Percentiles rank a stretch among this genome's conserved stretches.
These are phyloP conservation scores for Colletotrichum sp. DNA, from an alignment of 2,329 filamentous ascomycete genomes.

Conservation along the genomic window DNA sequence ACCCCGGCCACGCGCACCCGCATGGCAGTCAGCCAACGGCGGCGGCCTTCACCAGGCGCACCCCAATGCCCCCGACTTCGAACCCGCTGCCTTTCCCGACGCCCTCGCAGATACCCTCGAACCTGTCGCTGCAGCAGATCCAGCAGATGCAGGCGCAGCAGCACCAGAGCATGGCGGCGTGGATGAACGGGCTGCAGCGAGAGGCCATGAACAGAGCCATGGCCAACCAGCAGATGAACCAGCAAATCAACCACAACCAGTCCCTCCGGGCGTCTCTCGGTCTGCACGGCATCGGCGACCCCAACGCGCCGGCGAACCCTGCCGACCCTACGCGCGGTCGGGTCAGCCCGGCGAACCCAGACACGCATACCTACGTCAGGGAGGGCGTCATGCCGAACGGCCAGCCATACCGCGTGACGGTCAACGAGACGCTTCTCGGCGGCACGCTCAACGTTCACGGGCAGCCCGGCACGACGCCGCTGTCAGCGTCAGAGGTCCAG, in stretches of 20 bases:
- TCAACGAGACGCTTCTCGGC: slow-evolving; percentile 20
- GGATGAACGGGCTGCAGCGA: slow-evolving; percentile 51
- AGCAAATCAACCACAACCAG: slow-evolving; percentile 50
- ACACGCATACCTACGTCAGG: slow-evolving; percentile 17
- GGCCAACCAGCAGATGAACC: slow-evolving; percentile 46
- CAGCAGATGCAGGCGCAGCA: slow-evolving; percentile 31
- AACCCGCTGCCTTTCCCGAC: slow-evolving; percentile 34
- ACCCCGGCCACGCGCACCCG: slow-evolving; percentile 22
- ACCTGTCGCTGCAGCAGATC: slow-evolving; percentile 19
- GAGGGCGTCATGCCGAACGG: slow-evolving; percentile 20
- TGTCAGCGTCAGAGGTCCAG: slow-evolving; percentile 49
- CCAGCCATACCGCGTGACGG: slow-evolving; percentile 22
- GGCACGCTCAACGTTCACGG: slow-evolving; percentile 3
- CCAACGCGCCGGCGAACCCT: slow-evolving; percentile 23
- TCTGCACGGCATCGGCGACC: slow-evolving; percentile 45
- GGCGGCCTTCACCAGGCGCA: slow-evolving; percentile 29
- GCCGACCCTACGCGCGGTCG: slow-evolving; percentile 26
- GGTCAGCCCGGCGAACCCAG: slow-evolving; percentile 30
- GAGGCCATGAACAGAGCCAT: slow-evolving; percentile 48
- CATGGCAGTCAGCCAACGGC: slow-evolving; percentile 33
- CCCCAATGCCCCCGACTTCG: slow-evolving; percentile 29
- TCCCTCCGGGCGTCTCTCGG: slow-evolving; percentile 43
- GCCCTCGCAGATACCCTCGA: slow-evolving; percentile 28
- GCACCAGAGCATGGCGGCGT: slow-evolving; percentile 48
- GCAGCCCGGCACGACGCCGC: slow-evolving; percentile 9